phyloP scores from a whole-genome alignment of 208 protist species.

The Trypanosoma vivax region DNA sequence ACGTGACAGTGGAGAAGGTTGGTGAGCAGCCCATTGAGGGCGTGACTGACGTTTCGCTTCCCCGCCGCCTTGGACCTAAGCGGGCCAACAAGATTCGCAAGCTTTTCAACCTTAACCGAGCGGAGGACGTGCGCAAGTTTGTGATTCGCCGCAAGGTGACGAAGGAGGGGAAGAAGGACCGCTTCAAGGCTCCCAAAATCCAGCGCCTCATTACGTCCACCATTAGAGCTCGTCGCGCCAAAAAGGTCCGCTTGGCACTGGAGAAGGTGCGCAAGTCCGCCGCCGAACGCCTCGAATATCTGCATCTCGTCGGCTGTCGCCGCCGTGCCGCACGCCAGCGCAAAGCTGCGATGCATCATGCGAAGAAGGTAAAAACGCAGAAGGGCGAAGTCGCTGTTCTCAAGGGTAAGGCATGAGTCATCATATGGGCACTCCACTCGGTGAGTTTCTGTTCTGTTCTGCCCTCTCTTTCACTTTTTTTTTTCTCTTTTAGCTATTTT shows the following conservation, averaged over 20 bases:
- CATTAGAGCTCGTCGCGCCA: conserved; percentile 68
- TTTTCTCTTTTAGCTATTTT: too few species aligned
- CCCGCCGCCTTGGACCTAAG: conserved; percentile 98
- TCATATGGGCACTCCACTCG: conserved; percentile 58
- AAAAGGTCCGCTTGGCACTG: conserved; percentile 59
- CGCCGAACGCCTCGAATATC: conserved; percentile 39
- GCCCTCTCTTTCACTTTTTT: conserved; percentile 9
- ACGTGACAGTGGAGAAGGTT: conserved; percentile 96
- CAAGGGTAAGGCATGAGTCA: conserved; percentile 32
- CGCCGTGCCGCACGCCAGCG: conserved; percentile 66
- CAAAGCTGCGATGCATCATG: conserved; percentile 54
- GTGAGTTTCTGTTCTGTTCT: conserved; percentile 43
- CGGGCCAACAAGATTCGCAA: conserved; percentile 98
- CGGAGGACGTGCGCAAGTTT: conserved; percentile 97
- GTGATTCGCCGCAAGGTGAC: conserved; percentile 94
- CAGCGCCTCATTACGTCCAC: conserved; percentile 97
- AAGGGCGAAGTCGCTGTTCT: conserved; percentile 41
- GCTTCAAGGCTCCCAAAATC: conserved; percentile 98
- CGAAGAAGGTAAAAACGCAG: conserved; percentile 49
- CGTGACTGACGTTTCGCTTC: conserved; percentile 94
- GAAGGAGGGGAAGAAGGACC: conserved; percentile 93
- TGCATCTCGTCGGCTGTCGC: conserved; percentile 17
- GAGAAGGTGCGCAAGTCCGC: conserved; percentile 56
- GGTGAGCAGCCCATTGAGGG: conserved; percentile 95
- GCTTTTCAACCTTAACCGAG: conserved; percentile 96